Evolutionary conservation across 2,329 filamentous ascomycete species (phyloP), one percentile per base, ranked within the genome.

Genomic region (Stachybotrys chartarum): DNA sequence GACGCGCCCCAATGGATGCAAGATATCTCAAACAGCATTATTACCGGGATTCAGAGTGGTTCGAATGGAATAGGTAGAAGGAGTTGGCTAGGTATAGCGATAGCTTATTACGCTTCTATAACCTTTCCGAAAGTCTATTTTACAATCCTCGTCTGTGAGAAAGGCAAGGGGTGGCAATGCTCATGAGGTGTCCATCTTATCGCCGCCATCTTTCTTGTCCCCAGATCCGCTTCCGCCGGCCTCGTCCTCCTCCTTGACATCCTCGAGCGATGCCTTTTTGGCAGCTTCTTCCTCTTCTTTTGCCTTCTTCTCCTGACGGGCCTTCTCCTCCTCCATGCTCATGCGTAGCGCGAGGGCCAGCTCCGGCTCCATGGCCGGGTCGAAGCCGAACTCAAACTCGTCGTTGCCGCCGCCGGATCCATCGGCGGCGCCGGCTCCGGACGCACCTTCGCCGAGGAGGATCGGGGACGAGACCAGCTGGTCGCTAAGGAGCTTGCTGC

Each of bases 291-390:
- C 87, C 63, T 90, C 87, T 60, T 90, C 84, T 64, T 86, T 85
- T 64, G 87, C 90, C 67, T 88, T 85, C 75, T 91, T 91, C 71
- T 96, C 92, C 73, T 95, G 87, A 65, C 94, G 81, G 58, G 92
- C 92, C 77, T 95, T 95, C 75, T 99, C 94, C 70, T 99, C 94
- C 71, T 99, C 94, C 83, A 96, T 91, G 73, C 90, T 96, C 91
- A 99, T 96, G 60, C 94, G 86, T 69, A 99, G 78, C 53, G 94
- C 94, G 63, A 99, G 83, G 24, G 94, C 94, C 67, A 99, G 78
- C 72, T 99, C 94, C 4, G 94, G 94, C 68, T 99, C 94, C 66
- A 92, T 82, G 54, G 87, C 88, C 14, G 93, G 92, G 71, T 97
- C 94, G 62, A 96, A 90, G 60, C 90, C 91, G 69, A 95, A 95